Evolutionary conservation across 2,329 filamentous ascomycete species (phyloP).

Genomic region (Ophiocordyceps camponoti-floridani): DNA sequence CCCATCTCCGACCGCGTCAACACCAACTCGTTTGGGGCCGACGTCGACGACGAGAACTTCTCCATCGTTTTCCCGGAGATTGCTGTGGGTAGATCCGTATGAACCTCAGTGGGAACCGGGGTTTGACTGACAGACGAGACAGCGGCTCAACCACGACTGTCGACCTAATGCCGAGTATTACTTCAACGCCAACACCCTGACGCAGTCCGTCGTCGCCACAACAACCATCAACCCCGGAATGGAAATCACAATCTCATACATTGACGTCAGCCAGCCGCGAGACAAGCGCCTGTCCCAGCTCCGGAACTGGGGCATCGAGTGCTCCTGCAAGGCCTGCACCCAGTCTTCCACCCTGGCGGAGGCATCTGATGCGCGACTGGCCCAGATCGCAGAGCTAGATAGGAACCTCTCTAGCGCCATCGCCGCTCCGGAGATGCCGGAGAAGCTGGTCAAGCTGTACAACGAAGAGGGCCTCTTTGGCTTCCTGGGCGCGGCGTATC

Average conservation of each 20-base stretch:
- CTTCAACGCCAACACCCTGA: slow-evolving; percentile 18
- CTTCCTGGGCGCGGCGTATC: slow-evolving; percentile 16
- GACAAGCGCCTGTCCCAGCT: slow-evolving; percentile 12
- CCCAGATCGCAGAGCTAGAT: slow-evolving; percentile 10
- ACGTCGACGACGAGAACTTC: background rate
- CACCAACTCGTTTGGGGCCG: slow-evolving; percentile 4
- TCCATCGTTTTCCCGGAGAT: slow-evolving; percentile 4
- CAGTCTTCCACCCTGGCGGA: slow-evolving; percentile 7
- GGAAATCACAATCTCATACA: slow-evolving; percentile 24
- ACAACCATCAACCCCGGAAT: slow-evolving; percentile 21
- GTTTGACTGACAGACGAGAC: slow-evolving; percentile 5
- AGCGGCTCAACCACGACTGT: slow-evolving; percentile 26
- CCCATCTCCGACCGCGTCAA: slow-evolving; percentile 2
- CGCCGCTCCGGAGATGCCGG: slow-evolving; percentile 17
- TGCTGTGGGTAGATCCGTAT: slow-evolving; percentile 1
- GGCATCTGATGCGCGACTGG: slow-evolving; percentile 19
- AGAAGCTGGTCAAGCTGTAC: slow-evolving; percentile 19
- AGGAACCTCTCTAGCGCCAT: background rate
- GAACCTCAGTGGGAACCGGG: background rate
- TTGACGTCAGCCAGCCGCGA: slow-evolving; percentile 12
- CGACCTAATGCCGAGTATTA: slow-evolving; percentile 25
- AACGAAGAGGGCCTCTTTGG: slow-evolving; percentile 20
- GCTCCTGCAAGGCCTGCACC: slow-evolving; percentile 20
- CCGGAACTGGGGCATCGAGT: slow-evolving; percentile 20
- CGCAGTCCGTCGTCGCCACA: slow-evolving; percentile 19